Evolutionary conservation across 2,329 filamentous ascomycete species (phyloP).

Genomic region (Epichloe coenophiala): DNA sequence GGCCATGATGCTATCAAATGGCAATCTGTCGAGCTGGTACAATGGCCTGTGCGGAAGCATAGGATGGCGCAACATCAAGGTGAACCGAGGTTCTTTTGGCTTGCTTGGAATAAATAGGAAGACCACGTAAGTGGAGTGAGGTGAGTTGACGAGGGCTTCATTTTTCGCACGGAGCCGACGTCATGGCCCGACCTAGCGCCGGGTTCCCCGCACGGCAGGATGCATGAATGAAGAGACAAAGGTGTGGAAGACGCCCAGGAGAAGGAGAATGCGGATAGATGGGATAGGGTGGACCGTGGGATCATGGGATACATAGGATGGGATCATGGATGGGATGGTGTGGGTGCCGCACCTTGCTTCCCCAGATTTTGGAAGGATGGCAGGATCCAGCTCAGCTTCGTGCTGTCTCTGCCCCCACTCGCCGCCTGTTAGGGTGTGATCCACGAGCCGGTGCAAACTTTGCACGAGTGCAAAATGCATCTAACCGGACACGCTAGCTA

Average conservation of each 20-base stretch:
- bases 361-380: neutral
- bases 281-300: neutral
- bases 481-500: no score
- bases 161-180: constrained; percentile 2
- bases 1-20: no score
- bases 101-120: no score
- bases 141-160: neutral
- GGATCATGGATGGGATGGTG: no score
- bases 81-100: no score
- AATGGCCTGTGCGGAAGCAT: no score
- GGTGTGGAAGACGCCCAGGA: neutral
- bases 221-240: neutral
- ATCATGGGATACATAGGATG: neutral
- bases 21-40: no score
- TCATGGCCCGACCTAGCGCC: neutral
- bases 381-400: neutral
- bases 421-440: no score
- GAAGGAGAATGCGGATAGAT: neutral
- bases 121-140: neutral
- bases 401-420: no score
- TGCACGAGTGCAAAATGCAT: no score
- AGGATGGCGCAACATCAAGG: no score
- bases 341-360: neutral
- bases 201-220: neutral
- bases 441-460: no score